Evolutionary conservation across 2,329 filamentous ascomycete species (phyloP).

Genomic region (Phoma sp.): DNA sequence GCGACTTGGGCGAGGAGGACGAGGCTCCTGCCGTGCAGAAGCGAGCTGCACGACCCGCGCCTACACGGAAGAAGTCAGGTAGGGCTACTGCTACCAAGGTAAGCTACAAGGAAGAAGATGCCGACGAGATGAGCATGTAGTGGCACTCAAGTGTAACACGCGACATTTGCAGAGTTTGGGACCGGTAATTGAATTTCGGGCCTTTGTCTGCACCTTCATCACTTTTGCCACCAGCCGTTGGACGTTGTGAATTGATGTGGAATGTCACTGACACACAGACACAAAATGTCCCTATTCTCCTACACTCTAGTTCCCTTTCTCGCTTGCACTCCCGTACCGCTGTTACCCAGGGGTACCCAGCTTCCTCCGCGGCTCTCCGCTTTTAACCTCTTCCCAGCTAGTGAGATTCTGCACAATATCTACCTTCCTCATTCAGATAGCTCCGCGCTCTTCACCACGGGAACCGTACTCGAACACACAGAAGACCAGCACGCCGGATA

Average conservation of each 20-base stretch:
- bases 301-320: constrained; percentile 5
- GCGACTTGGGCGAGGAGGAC: constrained; percentile 47
- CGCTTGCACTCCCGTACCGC: constrained; percentile 16
- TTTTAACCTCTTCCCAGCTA: constrained; percentile 9
- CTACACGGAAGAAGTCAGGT: constrained; percentile 37
- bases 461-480: background rate
- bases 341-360: constrained; percentile 18
- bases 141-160: constrained; percentile 4
- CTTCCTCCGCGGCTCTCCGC: constrained; percentile 14
- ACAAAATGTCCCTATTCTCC: constrained; percentile 18
- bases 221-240: constrained; percentile 1
- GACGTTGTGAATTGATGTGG: background rate
- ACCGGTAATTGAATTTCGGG: constrained; percentile 10
- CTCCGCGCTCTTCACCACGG: constrained; percentile 3
- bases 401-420: background rate
- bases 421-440: constrained; percentile 18
- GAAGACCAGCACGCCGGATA: background rate
- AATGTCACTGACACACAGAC: constrained; percentile 10
- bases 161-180: background rate
- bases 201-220: constrained; percentile 5
- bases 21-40: constrained; percentile 31
- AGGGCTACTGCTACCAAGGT: constrained; percentile 34
- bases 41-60: constrained; percentile 29
- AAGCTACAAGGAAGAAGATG: constrained; percentile 47
- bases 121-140: constrained; percentile 34